phyloP scores from a whole-genome alignment of 2,329 filamentous ascomycete genomes.

The Blastomyces emzantsi region DNA sequence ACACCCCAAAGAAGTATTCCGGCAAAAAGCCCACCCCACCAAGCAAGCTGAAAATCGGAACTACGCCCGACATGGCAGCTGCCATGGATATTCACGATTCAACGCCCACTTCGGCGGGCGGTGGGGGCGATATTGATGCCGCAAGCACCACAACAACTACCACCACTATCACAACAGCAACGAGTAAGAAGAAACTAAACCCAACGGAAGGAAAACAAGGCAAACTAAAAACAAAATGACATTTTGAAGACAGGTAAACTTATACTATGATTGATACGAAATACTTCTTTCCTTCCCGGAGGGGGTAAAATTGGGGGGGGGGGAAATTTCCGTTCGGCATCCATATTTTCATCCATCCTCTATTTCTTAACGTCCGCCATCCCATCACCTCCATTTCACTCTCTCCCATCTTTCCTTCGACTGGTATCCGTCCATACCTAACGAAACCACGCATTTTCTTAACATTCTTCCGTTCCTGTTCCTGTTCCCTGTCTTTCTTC shows the following conservation, averaged over 20 bases:
- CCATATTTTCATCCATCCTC: background rate
- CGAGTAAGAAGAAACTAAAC: slow-evolving; percentile 7
- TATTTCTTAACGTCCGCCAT: background rate
- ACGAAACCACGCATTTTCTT: slow-evolving; percentile 1
- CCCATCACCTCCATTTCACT: background rate
- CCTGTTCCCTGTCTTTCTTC: too few species aligned
- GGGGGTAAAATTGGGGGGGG: background rate
- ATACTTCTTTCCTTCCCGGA: background rate
- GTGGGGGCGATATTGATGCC: background rate
- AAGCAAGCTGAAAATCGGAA: slow-evolving; percentile 37
- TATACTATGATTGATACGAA: background rate
- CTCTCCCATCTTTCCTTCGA: background rate
- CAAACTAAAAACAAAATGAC: slow-evolving; percentile 3
- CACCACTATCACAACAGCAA: background rate
- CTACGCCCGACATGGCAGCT: slow-evolving; percentile 27
- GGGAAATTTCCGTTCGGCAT: too few species aligned
- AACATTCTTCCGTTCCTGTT: background rate
- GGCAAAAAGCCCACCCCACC: slow-evolving; percentile 29
- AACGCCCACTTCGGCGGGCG: background rate
- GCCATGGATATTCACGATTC: slow-evolving; percentile 2
- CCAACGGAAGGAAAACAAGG: slow-evolving; percentile 1
- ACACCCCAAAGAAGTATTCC: slow-evolving; percentile 20
- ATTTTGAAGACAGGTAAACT: slow-evolving; percentile 3
- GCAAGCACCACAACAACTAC: background rate
- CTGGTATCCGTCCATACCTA: background rate